phyloP scores from a whole-genome alignment of 306 rosid species.

The Inga oerstediana region DNA sequence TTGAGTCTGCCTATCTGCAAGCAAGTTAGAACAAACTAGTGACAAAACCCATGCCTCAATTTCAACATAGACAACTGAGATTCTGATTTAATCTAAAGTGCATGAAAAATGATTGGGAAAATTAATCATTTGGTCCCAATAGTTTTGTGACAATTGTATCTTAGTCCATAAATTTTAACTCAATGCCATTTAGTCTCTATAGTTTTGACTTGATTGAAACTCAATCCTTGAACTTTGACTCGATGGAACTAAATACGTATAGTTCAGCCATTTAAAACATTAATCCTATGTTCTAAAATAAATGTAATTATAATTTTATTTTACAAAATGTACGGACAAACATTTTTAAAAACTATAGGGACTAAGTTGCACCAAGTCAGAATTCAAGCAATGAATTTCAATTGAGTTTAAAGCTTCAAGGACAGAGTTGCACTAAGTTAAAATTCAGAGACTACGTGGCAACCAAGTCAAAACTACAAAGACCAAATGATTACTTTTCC shows the following conservation, averaged over 20 bases:
- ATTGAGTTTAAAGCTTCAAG: no score
- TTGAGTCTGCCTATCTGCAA: background rate
- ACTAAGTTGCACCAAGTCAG: no score
- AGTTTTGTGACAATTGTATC: background rate
- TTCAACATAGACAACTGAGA: background rate
- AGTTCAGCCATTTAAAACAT: no score
- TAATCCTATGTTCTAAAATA: no score
- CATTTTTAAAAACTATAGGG: no score
- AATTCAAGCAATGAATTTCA: no score
- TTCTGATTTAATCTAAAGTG: conserved; percentile 3
- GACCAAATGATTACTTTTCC: background rate
- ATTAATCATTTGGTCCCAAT: background rate
- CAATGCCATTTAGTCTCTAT: background rate
- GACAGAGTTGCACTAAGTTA: no score
- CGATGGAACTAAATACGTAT: no score
- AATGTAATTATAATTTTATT: no score
- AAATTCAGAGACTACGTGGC: no score
- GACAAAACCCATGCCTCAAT: conserved; percentile 7
- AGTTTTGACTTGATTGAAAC: background rate
- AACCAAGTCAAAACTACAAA: no score
- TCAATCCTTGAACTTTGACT: background rate
- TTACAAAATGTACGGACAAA: no score
- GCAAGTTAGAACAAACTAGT: conserved; percentile 12
- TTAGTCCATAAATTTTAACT: background rate
- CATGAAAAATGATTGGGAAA: conserved; percentile 3